Percentiles rank a stretch among this genome's conserved stretches.
phyloP scores from a whole-genome alignment of 2,329 filamentous ascomycete species.

The Ustulina deusta region DNA sequence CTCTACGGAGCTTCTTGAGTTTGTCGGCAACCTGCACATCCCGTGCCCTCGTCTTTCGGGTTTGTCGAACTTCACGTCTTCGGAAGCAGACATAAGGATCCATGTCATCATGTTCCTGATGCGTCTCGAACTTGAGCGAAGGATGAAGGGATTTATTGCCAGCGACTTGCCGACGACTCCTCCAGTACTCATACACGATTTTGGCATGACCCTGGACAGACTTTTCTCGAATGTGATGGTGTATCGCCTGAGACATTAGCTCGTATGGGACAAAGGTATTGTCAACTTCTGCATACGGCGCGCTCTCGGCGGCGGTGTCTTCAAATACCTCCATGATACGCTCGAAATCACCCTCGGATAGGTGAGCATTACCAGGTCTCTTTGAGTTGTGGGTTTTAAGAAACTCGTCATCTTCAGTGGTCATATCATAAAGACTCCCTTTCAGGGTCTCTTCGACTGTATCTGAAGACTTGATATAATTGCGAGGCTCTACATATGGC shows the following conservation, averaged over 20 bases:
- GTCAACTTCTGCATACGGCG: conserved; percentile 90
- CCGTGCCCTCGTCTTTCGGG: conserved; percentile 91
- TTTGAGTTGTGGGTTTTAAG: conserved; percentile 87
- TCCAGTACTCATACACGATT: conserved; percentile 92
- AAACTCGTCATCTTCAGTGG: conserved; percentile 86
- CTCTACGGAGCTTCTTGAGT: conserved; percentile 87
- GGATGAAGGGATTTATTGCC: conserved; percentile 81
- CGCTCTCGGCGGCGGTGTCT: conserved; percentile 82
- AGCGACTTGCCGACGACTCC: conserved; percentile 71
- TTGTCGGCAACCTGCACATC: conserved; percentile 96
- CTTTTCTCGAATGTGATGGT: conserved; percentile 62
- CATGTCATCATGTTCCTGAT: conserved; percentile 92
- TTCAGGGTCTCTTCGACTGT: conserved; percentile 92
- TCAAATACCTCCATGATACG: conserved; percentile 96
- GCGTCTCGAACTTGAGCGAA: conserved; percentile 90
- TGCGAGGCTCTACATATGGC: conserved; percentile 83
- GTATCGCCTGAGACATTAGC: conserved; percentile 77
- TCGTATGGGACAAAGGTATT: conserved; percentile 84
- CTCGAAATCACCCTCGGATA: conserved; percentile 93
- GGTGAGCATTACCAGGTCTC: conserved; percentile 70
- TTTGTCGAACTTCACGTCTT: conserved; percentile 91
- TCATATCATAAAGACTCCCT: conserved; percentile 94
- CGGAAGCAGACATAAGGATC: conserved; percentile 99
- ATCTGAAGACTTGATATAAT: conserved; percentile 97
- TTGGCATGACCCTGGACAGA: conserved; percentile 71